Conservation (phyloP, 2,329 filamentous ascomycete species). For the Epichloe aotearoae region DNA sequence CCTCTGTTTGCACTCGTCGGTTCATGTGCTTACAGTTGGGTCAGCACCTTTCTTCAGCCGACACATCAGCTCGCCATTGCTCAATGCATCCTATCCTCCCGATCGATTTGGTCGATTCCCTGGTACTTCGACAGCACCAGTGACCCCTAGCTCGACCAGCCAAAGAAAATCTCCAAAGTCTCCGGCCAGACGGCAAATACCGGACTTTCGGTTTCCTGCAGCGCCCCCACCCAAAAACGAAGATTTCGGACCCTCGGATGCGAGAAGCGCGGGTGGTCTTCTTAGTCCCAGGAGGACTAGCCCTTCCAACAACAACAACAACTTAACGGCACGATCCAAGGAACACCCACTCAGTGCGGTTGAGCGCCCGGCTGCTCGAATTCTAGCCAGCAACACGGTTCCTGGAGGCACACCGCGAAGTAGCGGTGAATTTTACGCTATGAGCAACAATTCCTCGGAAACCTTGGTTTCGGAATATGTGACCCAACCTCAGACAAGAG, state of each 20-base stretch:
- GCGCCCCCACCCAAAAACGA: slow-evolving; percentile 28
- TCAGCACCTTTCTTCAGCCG: slow-evolving; percentile 26
- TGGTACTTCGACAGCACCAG: slow-evolving; percentile 30
- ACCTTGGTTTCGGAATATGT: slow-evolving; percentile 85
- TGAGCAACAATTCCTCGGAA: slow-evolving; percentile 91
- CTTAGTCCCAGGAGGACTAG: slow-evolving; percentile 24
- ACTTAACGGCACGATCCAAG: slow-evolving; percentile 26
- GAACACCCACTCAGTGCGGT: slow-evolving; percentile 36
- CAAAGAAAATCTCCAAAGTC: slow-evolving; percentile 25
- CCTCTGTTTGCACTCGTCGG: neutral
- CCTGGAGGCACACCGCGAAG: slow-evolving; percentile 68
- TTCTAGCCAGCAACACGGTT: slow-evolving; percentile 66
- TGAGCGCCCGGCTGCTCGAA: slow-evolving; percentile 47
- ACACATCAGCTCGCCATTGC: slow-evolving; percentile 36
- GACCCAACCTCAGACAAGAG: slow-evolving; percentile 29
- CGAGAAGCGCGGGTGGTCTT: slow-evolving; percentile 23
- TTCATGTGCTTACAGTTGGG: neutral
- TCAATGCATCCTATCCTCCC: slow-evolving; percentile 42
- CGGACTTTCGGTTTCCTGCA: slow-evolving; percentile 46
- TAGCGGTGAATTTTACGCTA: slow-evolving; percentile 87
- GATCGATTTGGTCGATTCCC: slow-evolving; percentile 30
- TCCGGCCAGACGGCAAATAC: slow-evolving; percentile 19
- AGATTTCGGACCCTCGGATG: slow-evolving; percentile 13
- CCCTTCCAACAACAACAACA: slow-evolving; percentile 19
- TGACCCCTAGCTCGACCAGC: slow-evolving; percentile 26